Percentiles rank a stretch among this genome's conserved stretches.
These are phyloP conservation scores for Ophiostoma triangulosporum DNA, from an alignment of 2,329 filamentous ascomycete genomes.

Conservation along the genomic window DNA sequence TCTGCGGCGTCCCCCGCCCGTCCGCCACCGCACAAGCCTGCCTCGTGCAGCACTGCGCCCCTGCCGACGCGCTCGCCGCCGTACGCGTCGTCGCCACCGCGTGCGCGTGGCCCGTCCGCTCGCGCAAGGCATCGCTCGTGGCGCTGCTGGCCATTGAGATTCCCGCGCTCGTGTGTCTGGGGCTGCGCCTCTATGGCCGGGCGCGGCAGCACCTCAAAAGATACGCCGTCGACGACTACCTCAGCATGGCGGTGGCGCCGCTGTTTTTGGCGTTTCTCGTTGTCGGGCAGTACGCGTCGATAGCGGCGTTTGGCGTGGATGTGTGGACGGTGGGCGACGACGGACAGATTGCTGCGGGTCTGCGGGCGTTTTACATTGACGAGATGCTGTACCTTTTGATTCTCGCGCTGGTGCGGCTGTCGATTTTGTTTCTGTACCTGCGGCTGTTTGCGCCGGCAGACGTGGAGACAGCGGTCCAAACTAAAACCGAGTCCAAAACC, in stretches of 20 bases:
- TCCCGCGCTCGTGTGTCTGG: slow-evolving; percentile 22
- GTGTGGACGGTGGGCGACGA: slow-evolving; percentile 23
- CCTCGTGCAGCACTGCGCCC: slow-evolving; percentile 1
- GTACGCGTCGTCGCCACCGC: not conserved
- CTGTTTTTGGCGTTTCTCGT: slow-evolving; percentile 22
- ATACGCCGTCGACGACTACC: slow-evolving; percentile 26
- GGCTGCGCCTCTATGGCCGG: slow-evolving; percentile 25
- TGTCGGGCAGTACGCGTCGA: slow-evolving; percentile 19
- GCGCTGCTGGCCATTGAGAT: slow-evolving; percentile 24
- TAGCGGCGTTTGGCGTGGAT: slow-evolving; percentile 23
- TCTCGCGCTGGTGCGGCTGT: slow-evolving; percentile 20
- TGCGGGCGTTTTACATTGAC: slow-evolving; percentile 23
- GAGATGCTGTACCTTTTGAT: slow-evolving; percentile 22
- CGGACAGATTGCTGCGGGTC: slow-evolving; percentile 18
- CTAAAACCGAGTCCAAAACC: too few species aligned
- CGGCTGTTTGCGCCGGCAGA: slow-evolving; percentile 19
- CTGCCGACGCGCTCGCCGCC: not conserved
- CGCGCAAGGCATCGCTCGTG: slow-evolving; percentile 21
- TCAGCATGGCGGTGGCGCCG: slow-evolving; percentile 22
- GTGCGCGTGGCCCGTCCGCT: slow-evolving; percentile 21
- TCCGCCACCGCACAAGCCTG: not conserved
- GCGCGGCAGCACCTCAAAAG: slow-evolving; percentile 17
- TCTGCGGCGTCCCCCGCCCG: not conserved
- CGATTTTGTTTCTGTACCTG: slow-evolving; percentile 22
- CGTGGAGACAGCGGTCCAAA: too few species aligned